Base-by-base conservation (phyloP, 768 basidiomycete genomes). In the Mycena crocata region DNA sequence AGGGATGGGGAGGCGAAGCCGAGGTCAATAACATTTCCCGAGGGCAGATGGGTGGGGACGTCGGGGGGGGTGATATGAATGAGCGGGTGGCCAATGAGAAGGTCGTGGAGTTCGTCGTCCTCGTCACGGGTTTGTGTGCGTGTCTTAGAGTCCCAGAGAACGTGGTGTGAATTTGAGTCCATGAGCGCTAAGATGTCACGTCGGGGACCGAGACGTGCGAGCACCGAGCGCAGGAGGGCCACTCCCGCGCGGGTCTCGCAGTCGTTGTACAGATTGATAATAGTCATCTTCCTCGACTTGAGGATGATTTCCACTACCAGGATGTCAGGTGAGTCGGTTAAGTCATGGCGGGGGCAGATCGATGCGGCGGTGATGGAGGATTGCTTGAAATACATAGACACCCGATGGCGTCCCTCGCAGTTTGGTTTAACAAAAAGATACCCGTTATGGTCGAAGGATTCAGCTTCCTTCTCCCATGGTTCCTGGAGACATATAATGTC, bases 291-390 rank as follows among this genome's bases (percentile, higher is more conserved):
- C 2, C 49, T 17, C 5, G 17, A 7, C 14, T 50, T 31, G 8
- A 8, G 2, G 3, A 21, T 34, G 17, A 44, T 3, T 3, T 57
- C 56, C 0, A 57, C 56, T 1, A 57, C 44, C 17, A 57, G 40
- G 2, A 57, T 4, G n/a, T 57, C 56, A 31, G 56, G 42, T 13
- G 56, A 57, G 3, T 17, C 23, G n/a, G 44, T 35, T 10, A 58
- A 26, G 45, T 58, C 57, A 31, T 44, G 57, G 14, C 57, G 57
- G 6, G 57, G 31, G 45, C 44, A 58, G 45, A 58, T 58, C 2
- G 23, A 26, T 1, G 45, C 8, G 6, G 23, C 19, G 14, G 44
- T 32, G 44, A 58, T 58, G 1, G 57, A 35, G 3, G 57, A n/a
- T 14, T 58, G n/a, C 13, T 44, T 46, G 24, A 58, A 58, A 24